A percentile compares a stretch with the other conserved stretches of the same genome.
Evolutionary conservation across 768 basidiomycete genomes (phyloP).

Genomic region (Roridomyces roridus): DNA sequence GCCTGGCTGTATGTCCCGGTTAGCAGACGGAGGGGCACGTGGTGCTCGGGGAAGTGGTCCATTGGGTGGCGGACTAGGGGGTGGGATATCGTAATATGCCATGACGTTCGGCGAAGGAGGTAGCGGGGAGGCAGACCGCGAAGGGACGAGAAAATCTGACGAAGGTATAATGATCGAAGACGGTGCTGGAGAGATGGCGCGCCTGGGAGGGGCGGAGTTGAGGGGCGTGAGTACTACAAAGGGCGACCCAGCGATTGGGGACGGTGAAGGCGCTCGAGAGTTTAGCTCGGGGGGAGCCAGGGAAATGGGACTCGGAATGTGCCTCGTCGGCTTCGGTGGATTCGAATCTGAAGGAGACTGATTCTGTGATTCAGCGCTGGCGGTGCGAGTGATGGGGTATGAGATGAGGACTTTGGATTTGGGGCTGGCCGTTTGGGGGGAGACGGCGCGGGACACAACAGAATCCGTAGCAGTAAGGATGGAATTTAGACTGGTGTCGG

Average conservation of each 20-base stretch:
- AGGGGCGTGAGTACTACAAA: constrained; percentile 30
- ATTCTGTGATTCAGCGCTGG: neutral
- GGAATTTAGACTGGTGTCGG: neutral
- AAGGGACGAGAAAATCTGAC: constrained; percentile 40
- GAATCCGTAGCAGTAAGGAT: neutral
- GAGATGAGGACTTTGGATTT: constrained; percentile 19
- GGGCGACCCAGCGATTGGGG: constrained; percentile 27
- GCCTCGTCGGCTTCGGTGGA: neutral
- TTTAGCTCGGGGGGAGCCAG: constrained; percentile 10
- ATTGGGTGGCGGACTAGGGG: constrained; percentile 56
- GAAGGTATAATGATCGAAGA: constrained; percentile 32
- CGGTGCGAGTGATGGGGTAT: constrained; percentile 5
- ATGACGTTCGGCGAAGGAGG: constrained; percentile 47
- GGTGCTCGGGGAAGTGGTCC: constrained; percentile 50
- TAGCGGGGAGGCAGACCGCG: constrained; percentile 24
- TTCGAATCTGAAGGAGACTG: neutral
- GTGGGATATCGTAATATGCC: constrained; percentile 55
- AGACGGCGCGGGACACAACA: neutral
- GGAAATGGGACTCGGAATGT: constrained; percentile 14
- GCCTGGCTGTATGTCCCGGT: constrained; percentile 13
- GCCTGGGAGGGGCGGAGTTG: constrained; percentile 5
- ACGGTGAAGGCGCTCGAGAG: constrained; percentile 22
- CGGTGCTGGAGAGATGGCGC: constrained; percentile 21
- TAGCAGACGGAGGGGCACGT: constrained; percentile 20
- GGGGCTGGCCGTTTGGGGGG: neutral